Evolutionary conservation across 306 rosid genomes (phyloP).

Genomic region (Vigna trinervia): DNA sequence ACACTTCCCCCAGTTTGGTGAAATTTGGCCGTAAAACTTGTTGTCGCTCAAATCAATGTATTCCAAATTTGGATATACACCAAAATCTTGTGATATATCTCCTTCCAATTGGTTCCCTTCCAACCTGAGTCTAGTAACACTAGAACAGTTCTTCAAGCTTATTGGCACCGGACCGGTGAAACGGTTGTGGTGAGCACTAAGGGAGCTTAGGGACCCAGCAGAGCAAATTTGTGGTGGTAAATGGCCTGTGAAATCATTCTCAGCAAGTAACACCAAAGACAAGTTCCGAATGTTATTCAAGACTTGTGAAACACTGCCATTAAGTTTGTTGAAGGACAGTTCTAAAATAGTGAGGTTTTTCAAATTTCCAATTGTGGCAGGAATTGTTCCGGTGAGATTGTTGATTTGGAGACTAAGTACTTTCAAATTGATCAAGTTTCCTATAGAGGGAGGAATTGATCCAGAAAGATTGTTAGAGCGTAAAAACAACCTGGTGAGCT

Average conservation of each 20-base stretch:
- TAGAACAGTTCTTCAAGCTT: conserved; percentile 37
- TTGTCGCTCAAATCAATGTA: conserved; percentile 45
- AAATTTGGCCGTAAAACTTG: conserved; percentile 39
- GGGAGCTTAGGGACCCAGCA: neutral
- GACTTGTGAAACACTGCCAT: conserved; percentile 2
- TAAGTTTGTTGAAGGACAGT: neutral
- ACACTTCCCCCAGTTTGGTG: conserved; percentile 41
- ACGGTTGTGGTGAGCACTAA: neutral
- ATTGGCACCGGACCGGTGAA: conserved; percentile 36
- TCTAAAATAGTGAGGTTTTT: neutral
- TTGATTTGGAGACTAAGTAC: neutral
- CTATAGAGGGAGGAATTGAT: conserved; percentile 40
- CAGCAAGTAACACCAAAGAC: neutral
- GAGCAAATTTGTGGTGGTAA: conserved; percentile 12
- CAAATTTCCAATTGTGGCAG: conserved; percentile 38
- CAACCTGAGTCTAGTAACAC: conserved; percentile 35
- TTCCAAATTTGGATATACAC: conserved; percentile 39
- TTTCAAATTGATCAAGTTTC: neutral
- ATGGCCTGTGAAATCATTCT: conserved; percentile 25
- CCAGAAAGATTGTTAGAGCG: conserved; percentile 15
- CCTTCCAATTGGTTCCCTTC: conserved; percentile 46
- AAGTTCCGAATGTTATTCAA: neutral
- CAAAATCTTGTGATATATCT: conserved; percentile 45
- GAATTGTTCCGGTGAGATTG: conserved; percentile 40
- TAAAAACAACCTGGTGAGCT: neutral